Evolutionary conservation across 2,329 filamentous ascomycete species (phyloP).

Genomic region (Colletotrichum ledebouriae): DNA sequence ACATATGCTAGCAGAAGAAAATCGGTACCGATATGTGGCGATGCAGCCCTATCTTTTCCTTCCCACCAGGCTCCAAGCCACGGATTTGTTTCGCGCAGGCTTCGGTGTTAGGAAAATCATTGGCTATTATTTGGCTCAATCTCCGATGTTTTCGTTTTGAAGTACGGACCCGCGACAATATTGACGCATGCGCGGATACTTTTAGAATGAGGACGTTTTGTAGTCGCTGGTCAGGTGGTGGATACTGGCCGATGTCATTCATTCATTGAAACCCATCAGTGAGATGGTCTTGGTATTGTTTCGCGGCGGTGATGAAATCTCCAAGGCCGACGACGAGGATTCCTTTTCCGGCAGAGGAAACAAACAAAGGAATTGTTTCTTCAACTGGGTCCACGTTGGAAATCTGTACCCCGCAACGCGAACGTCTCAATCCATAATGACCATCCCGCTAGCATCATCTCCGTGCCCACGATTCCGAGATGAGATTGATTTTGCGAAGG

Average conservation of each 20-base stretch:
- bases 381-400: slow-evolving; percentile 18
- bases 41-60: slow-evolving; percentile 47
- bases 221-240: slow-evolving; percentile 16
- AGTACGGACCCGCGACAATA: slow-evolving; percentile 20
- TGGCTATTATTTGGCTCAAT: slow-evolving; percentile 19
- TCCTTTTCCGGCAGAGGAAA: slow-evolving; percentile 2
- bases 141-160: slow-evolving; percentile 19
- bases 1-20: slow-evolving; percentile 17
- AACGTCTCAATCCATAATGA: slow-evolving; percentile 25
- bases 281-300: background rate
- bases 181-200: slow-evolving; percentile 9
- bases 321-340: slow-evolving; percentile 7
- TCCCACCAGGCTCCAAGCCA: background rate
- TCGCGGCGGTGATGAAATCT: background rate
- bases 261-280: background rate
- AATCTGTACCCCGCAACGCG: slow-evolving; percentile 35
- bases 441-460: slow-evolving; percentile 26
- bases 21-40: slow-evolving; percentile 31
- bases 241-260: slow-evolving; percentile 35
- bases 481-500: slow-evolving; percentile 24
- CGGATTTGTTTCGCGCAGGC: slow-evolving; percentile 25
- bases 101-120: background rate
- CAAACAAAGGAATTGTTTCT: slow-evolving; percentile 22
- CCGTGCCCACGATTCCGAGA: slow-evolving; percentile 31
- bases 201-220: background rate